phyloP scores from a whole-genome alignment of 176 grass and related monocot genomes.

The Aegilops longissima region DNA sequence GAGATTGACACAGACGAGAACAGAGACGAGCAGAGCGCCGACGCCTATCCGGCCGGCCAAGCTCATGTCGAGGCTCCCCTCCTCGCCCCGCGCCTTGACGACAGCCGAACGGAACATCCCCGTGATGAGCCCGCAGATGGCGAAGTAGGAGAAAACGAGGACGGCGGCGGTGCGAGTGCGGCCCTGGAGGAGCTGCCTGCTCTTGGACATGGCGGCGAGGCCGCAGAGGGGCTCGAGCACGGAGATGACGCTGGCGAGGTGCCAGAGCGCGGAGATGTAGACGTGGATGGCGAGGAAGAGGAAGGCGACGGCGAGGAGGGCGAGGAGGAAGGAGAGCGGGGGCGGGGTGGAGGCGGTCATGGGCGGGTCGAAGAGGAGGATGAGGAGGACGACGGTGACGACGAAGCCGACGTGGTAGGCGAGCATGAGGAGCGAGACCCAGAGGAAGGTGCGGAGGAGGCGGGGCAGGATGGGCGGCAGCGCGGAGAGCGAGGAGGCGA shows the following conservation, averaged over 20 bases:
- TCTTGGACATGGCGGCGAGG: constrained; percentile 85
- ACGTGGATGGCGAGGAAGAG: constrained; percentile 81
- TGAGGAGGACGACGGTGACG: constrained; percentile 47
- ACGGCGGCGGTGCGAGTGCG: constrained; percentile 47
- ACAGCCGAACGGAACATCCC: constrained; percentile 71
- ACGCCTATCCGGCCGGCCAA: constrained; percentile 41
- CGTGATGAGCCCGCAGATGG: constrained; percentile 55
- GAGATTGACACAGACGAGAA: constrained; percentile 74
- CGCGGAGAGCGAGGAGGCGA: constrained; percentile 59
- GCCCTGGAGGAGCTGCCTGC: constrained; percentile 69
- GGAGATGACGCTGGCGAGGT: constrained; percentile 93
- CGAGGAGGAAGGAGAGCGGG: constrained; percentile 27
- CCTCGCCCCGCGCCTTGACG: constrained; percentile 67
- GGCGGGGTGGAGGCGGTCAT: constrained; percentile 5
- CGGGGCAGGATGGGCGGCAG: constrained; percentile 68
- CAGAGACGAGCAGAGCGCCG: constrained; percentile 62
- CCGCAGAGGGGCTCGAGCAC: constrained; percentile 91
- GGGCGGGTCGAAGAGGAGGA: constrained; percentile 29
- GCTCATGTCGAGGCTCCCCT: constrained; percentile 68
- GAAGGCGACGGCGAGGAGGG: constrained; percentile 41
- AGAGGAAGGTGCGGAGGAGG: constrained; percentile 87
- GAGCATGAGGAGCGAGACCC: constrained; percentile 80
- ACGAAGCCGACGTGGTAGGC: constrained; percentile 64
- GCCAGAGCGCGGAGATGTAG: constrained; percentile 94
- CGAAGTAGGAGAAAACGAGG: constrained; percentile 73